Evolutionary conservation across 495 filamentous ascomycete species (phyloP), one percentile per base, ranked within the genome.

Genomic region (Pyrenula massariospora): DNA sequence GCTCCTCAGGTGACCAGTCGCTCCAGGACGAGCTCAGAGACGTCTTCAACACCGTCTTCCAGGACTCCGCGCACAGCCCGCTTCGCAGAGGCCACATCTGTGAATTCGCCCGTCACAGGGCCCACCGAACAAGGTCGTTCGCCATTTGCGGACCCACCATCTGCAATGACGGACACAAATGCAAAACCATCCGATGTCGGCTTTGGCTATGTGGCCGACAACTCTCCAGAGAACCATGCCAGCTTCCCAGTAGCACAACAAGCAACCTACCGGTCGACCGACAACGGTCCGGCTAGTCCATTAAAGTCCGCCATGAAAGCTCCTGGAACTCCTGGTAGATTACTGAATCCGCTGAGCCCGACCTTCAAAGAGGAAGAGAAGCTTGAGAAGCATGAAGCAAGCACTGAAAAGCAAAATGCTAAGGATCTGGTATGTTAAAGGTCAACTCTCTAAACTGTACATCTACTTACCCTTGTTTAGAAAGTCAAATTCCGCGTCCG

Each of bases 401-500:
- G 69, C 58, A 87, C 89, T 0, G 87, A 91, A 52, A 90, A 89
- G 70, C 78, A 86, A 60, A 91, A 96, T 71, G 84, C 80, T 20
- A 77, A 75, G 59, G 93, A 98, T 71, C 65, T 97, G 72, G 92
- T 97, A 77, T 73, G 88, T 71, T 24, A 24, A 36, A 8, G 36
- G 42, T 15, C 15, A 31, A 24, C 2, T 56, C 12, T 19, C 23
- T 25, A 24, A 58, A 50, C 8, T 10, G 10, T 52, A 24, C 50
- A 52, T 21, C 50, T 20, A 24, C 50, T 52, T 8, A 52, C 50
- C 8, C 20, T 8, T 31, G 12, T 31, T 47, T 65, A 97, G 92
- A 88, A 87, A 81, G 79, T 95, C 67, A 99, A 99, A 77, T 79
- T 86, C 19, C 84, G 91, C 52, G 90, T 99, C 31, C 85, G 93